phyloP scores from a whole-genome alignment of 164 flowering plant species.

The Nymphaea thermarum region DNA sequence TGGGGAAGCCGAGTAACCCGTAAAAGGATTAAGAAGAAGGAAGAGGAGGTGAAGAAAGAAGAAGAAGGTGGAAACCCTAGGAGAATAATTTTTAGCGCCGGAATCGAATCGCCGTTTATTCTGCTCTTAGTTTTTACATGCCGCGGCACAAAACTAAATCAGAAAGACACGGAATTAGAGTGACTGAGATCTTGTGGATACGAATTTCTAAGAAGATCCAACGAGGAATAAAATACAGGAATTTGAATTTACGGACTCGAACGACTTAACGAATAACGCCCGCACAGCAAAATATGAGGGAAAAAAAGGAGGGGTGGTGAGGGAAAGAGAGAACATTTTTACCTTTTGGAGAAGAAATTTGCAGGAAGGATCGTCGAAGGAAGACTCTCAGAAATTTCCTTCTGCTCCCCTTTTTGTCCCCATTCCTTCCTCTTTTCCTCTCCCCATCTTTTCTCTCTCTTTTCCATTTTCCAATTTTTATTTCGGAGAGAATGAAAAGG shows the following conservation, averaged over 20 bases:
- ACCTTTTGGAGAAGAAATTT: not conserved
- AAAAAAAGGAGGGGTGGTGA: not conserved
- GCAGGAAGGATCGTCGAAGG: not conserved
- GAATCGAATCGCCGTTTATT: not conserved
- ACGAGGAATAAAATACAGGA: not conserved
- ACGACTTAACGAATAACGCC: not conserved
- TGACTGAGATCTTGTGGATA: not conserved
- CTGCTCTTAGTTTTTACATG: not conserved
- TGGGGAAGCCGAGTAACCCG: not conserved
- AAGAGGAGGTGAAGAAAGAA: not conserved
- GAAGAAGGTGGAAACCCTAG: not conserved
- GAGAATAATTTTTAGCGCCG: not conserved
- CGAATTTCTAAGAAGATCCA: not conserved
- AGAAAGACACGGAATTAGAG: not conserved
- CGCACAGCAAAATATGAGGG: not conserved
- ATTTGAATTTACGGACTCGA: not conserved
- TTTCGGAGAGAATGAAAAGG: not conserved
- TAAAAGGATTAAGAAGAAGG: too few relatives aligned
- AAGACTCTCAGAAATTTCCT: not conserved
- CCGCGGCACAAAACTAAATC: not conserved
- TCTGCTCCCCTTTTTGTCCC: not conserved
- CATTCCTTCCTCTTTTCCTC: too few relatives aligned
- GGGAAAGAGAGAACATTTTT: not conserved
- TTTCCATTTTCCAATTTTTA: too few relatives aligned
- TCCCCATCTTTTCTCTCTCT: too few relatives aligned